phyloP scores from a whole-genome alignment of 2,329 filamentous ascomycete genomes.

The Nemania diffusa region DNA sequence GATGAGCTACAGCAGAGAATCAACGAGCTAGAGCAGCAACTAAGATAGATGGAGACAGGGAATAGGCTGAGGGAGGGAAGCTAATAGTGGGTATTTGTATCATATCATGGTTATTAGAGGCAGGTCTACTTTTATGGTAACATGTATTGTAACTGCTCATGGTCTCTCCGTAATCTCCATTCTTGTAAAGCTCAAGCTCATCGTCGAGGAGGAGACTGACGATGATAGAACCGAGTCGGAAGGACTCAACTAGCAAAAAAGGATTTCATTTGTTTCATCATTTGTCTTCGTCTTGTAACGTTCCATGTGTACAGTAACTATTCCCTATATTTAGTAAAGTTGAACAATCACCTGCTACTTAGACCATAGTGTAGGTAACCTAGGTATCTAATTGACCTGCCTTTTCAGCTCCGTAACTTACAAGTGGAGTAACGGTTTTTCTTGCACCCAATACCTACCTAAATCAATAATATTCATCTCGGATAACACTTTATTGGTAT shows the following conservation, averaged over 20 bases:
- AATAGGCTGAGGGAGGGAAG: background rate
- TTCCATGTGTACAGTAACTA: constrained; percentile 18
- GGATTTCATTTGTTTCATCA: constrained; percentile 30
- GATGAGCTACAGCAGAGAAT: background rate
- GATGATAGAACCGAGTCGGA: background rate
- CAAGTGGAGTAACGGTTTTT: too few relatives aligned
- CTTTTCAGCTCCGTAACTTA: too few relatives aligned
- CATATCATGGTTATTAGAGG: too few relatives aligned
- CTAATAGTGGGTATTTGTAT: background rate
- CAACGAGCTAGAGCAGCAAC: background rate
- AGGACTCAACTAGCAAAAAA: constrained; percentile 8
- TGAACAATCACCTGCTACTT: constrained; percentile 10
- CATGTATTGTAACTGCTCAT: background rate
- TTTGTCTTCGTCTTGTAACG: constrained; percentile 16
- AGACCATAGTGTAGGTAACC: background rate
- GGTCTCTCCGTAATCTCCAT: background rate
- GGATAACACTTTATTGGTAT: too few relatives aligned
- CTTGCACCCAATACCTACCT: too few relatives aligned
- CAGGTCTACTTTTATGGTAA: constrained; percentile 8
- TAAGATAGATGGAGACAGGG: background rate
- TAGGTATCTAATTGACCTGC: background rate
- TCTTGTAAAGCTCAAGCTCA: background rate
- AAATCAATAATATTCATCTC: too few relatives aligned
- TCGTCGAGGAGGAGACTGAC: background rate
- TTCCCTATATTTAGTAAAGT: constrained; percentile 12